These are phyloP conservation scores for Leucocoprinus sp. DNA, from an alignment of 768 basidiomycete species.

Conservation along the genomic window DNA sequence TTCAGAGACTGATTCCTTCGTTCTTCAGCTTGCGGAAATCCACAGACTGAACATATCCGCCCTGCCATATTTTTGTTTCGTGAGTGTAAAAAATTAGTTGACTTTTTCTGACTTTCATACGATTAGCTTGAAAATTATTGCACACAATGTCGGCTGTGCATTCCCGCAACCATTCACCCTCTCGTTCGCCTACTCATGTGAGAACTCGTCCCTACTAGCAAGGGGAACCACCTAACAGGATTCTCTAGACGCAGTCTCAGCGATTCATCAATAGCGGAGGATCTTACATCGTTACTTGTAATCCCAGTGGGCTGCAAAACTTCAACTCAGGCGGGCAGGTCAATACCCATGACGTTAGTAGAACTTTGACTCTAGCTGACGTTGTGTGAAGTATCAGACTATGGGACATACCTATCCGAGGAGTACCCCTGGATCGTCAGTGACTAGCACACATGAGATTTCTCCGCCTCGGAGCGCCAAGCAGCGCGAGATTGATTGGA, in stretches of 20 bases:
- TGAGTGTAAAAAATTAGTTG: slow-evolving; percentile 9
- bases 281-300: slow-evolving; percentile 37
- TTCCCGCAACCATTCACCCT: slow-evolving; percentile 61
- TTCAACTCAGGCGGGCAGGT: slow-evolving; percentile 67
- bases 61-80: slow-evolving; percentile 3
- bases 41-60: slow-evolving; percentile 6
- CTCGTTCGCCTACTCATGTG: slow-evolving; percentile 53
- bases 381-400: slow-evolving; percentile 33
- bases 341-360: slow-evolving; percentile 15
- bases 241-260: slow-evolving; percentile 30
- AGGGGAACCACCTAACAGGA: not conserved
- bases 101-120: slow-evolving; percentile 12
- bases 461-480: slow-evolving; percentile 30
- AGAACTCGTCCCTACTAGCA: not conserved
- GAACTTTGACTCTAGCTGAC: not conserved
- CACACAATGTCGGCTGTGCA: slow-evolving; percentile 33
- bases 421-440: slow-evolving; percentile 58
- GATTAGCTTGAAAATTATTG: slow-evolving; percentile 18
- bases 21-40: not conserved
- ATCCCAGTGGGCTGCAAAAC: slow-evolving; percentile 39
- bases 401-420: slow-evolving; percentile 52
- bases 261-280: slow-evolving; percentile 35
- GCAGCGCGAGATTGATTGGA: slow-evolving; percentile 44
- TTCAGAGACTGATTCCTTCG: not conserved
- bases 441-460: slow-evolving; percentile 42